These are phyloP conservation scores for Plasmodium yoelii DNA, from an alignment of 169 alveolate genomes.

Conservation along the genomic window DNA sequence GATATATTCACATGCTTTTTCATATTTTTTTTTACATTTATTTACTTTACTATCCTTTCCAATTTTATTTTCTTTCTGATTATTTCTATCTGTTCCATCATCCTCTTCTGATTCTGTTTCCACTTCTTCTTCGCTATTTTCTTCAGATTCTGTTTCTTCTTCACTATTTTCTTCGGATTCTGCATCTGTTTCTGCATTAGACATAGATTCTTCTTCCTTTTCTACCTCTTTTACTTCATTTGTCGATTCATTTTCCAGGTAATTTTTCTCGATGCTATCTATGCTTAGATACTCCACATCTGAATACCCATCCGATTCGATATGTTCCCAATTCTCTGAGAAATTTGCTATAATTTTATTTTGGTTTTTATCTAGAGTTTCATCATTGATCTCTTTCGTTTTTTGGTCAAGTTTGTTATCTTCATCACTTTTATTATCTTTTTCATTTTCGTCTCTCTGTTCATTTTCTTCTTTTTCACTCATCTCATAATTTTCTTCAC, in stretches of 20 bases:
- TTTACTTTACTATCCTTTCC: neutral
- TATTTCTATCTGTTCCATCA: neutral
- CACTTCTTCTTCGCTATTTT: neutral
- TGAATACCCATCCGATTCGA: neutral
- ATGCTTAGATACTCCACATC: slow-evolving; percentile 24
- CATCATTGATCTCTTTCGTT: no score
- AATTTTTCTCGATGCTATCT: slow-evolving; percentile 9
- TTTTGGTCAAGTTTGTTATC: neutral
- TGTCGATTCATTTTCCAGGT: neutral
- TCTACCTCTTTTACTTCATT: neutral
- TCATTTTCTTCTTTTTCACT: slow-evolving; percentile 1
- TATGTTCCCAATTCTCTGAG: no score
- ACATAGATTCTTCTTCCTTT: neutral
- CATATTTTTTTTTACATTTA: neutral
- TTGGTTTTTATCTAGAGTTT: no score
- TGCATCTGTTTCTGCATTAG: neutral
- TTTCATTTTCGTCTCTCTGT: neutral
- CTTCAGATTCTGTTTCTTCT: neutral
- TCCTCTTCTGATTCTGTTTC: neutral
- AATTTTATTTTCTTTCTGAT: neutral
- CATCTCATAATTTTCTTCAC: neutral
- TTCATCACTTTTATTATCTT: neutral
- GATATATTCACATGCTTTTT: neutral
- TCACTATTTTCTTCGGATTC: neutral
- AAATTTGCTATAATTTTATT: no score